Evolutionary conservation across 1,284 basidiomycete species (phyloP).

Genomic region (Phlebopus sp.): DNA sequence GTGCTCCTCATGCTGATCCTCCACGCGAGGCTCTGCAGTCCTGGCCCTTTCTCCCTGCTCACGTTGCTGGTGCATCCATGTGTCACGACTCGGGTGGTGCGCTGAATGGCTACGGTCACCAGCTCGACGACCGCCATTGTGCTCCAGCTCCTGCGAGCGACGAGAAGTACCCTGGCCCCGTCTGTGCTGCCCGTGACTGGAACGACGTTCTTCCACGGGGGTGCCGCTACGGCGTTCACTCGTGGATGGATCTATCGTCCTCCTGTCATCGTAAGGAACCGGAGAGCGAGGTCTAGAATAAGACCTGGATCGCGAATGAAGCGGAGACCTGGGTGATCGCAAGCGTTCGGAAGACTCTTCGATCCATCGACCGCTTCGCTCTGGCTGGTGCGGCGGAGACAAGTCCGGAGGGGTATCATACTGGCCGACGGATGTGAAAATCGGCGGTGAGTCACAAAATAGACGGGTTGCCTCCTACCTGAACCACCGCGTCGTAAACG

Average conservation of each 20-base stretch:
- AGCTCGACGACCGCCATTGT: background rate
- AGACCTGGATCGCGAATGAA: slow-evolving; percentile 26
- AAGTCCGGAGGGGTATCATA: slow-evolving; percentile 50
- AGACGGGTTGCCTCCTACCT: slow-evolving; percentile 47
- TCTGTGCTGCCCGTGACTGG: slow-evolving; percentile 3
- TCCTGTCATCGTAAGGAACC: slow-evolving; percentile 7
- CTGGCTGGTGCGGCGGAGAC: slow-evolving; percentile 30
- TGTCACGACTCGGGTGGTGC: slow-evolving; percentile 2
- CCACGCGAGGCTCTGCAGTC: background rate
- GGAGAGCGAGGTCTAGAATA: slow-evolving; percentile 19
- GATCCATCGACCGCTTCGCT: slow-evolving; percentile 42
- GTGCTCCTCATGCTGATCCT: slow-evolving; percentile 4
- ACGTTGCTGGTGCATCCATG: background rate
- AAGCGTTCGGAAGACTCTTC: slow-evolving; percentile 9
- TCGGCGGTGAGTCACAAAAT: slow-evolving; percentile 2
- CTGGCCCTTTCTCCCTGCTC: background rate
- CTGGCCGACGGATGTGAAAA: slow-evolving; percentile 31
- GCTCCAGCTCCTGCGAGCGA: background rate
- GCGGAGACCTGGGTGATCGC: slow-evolving; percentile 12
- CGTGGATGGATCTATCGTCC: background rate
- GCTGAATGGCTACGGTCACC: background rate
- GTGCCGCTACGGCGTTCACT: slow-evolving; percentile 1
- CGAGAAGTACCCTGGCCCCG: slow-evolving; percentile 2
- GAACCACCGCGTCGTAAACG: slow-evolving; percentile 76
- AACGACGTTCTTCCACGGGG: slow-evolving; percentile 8